phyloP scores from a whole-genome alignment of 768 basidiomycete genomes.

The Boletus edulis region DNA sequence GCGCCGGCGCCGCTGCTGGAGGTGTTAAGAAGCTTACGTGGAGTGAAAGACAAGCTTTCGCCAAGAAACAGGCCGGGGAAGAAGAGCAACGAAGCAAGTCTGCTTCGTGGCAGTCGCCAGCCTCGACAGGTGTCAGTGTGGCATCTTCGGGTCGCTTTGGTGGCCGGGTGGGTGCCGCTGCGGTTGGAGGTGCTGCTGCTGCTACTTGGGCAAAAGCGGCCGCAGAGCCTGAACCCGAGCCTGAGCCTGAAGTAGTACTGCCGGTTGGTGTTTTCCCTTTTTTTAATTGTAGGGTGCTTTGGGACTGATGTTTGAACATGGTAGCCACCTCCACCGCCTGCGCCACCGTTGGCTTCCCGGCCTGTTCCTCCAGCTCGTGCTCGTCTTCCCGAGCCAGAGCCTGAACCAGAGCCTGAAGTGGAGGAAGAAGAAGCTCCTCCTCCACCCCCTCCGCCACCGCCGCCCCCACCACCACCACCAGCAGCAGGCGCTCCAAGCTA shows the following conservation, averaged over 20 bases:
- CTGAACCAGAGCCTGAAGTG: conserved; percentile 17
- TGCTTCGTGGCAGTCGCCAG: conserved; percentile 45
- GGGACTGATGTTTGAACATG: conserved; percentile 2
- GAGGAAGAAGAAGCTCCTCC: conserved; percentile 18
- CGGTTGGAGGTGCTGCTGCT: conserved; percentile 30
- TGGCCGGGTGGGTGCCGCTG: conserved; percentile 27
- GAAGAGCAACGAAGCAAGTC: conserved; percentile 65
- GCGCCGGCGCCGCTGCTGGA: conserved; percentile 16
- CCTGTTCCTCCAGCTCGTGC: conserved; percentile 13
- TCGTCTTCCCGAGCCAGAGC: conserved; percentile 19
- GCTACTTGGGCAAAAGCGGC: conserved; percentile 19
- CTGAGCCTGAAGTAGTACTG: conserved; percentile 27
- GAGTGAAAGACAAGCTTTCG: conserved; percentile 89
- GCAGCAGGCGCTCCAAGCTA: conserved; percentile 6
- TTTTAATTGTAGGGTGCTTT: not conserved
- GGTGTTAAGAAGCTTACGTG: conserved; percentile 84
- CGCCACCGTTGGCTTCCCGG: conserved; percentile 18
- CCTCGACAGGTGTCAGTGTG: conserved; percentile 31
- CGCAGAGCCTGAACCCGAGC: conserved; percentile 22
- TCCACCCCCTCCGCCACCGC: conserved; percentile 23
- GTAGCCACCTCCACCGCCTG: conserved; percentile 30
- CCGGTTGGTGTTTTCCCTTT: conserved; percentile 25
- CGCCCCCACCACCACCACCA: conserved; percentile 21
- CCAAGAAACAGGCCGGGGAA: conserved; percentile 82
- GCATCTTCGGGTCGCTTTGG: conserved; percentile 40